A percentile compares a stretch with the other conserved stretches of the same genome.
Evolutionary conservation across 2,329 filamentous ascomycete genomes (phyloP).

Genomic region (Hypoxylon sp.): DNA sequence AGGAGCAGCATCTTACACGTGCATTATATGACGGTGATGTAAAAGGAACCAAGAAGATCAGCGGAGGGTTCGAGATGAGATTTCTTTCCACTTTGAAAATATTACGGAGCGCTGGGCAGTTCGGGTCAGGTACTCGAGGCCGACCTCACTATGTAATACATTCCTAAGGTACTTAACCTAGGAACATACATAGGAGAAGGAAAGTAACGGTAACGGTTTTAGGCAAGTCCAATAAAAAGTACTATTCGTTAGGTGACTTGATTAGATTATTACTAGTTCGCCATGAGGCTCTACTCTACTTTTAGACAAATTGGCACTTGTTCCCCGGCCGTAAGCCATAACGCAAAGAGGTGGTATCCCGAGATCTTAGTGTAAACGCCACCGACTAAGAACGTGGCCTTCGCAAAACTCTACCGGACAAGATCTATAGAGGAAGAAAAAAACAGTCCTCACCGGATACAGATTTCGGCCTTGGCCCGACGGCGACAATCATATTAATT

Average conservation of each 20-base stretch:
- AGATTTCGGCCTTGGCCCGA: slow-evolving; percentile 19
- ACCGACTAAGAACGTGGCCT: slow-evolving; percentile 22
- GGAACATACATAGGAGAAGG: not conserved
- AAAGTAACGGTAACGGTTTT: slow-evolving; percentile 1
- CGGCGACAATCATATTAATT: not conserved
- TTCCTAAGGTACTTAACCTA: too few species aligned
- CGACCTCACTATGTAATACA: slow-evolving; percentile 14
- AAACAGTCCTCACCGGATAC: slow-evolving; percentile 4
- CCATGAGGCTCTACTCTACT: slow-evolving; percentile 36
- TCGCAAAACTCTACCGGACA: slow-evolving; percentile 19
- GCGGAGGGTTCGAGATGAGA: slow-evolving; percentile 32
- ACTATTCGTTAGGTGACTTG: not conserved
- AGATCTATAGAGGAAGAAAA: slow-evolving; percentile 12
- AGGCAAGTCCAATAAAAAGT: not conserved
- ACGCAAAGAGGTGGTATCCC: slow-evolving; percentile 40
- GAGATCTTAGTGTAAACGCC: slow-evolving; percentile 30
- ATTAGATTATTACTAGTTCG: slow-evolving; percentile 21
- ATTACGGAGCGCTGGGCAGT: slow-evolving; percentile 2
- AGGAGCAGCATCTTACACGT: slow-evolving; percentile 47
- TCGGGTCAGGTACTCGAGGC: slow-evolving; percentile 12
- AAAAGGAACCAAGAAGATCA: slow-evolving; percentile 34
- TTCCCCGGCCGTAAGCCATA: slow-evolving; percentile 33
- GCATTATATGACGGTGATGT: slow-evolving; percentile 46
- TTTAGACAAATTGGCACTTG: slow-evolving; percentile 16
- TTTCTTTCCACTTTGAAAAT: slow-evolving; percentile 26